These are phyloP conservation scores for Phyllosticta ampelicida DNA, from an alignment of 2,329 filamentous ascomycete genomes.

Conservation along the genomic window DNA sequence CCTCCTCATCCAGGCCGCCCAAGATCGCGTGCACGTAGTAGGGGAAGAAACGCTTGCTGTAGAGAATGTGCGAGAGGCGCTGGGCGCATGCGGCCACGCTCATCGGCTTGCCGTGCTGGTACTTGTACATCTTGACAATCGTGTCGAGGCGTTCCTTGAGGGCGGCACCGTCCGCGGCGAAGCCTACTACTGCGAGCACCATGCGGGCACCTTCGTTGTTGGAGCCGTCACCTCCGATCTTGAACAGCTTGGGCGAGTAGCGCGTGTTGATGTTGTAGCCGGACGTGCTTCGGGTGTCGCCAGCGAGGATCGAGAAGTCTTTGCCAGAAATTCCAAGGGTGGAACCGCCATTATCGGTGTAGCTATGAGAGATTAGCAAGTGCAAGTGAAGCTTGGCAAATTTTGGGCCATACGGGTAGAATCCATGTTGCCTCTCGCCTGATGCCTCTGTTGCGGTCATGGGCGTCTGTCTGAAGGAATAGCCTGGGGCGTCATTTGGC, in stretches of 20 bases:
- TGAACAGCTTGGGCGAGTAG: slow-evolving; percentile 91
- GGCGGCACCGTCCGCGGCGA: slow-evolving; percentile 87
- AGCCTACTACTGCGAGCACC: slow-evolving; percentile 87
- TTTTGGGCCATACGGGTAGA: slow-evolving; percentile 66
- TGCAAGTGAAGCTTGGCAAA: neutral
- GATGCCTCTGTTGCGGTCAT: slow-evolving; percentile 28
- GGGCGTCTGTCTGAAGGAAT: slow-evolving; percentile 48
- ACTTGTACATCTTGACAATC: slow-evolving; percentile 97
- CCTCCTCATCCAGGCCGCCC: slow-evolving; percentile 87
- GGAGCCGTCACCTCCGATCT: slow-evolving; percentile 82
- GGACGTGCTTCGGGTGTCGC: slow-evolving; percentile 89
- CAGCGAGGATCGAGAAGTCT: slow-evolving; percentile 92
- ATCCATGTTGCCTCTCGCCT: slow-evolving; percentile 59
- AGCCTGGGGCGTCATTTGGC: slow-evolving; percentile 44
- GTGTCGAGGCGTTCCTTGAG: slow-evolving; percentile 89
- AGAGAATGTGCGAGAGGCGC: slow-evolving; percentile 87
- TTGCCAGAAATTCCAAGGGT: slow-evolving; percentile 89
- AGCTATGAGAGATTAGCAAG: slow-evolving; percentile 42
- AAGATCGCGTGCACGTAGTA: slow-evolving; percentile 96
- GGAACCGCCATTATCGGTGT: slow-evolving; percentile 96
- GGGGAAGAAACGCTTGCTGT: slow-evolving; percentile 96
- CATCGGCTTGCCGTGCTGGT: slow-evolving; percentile 96
- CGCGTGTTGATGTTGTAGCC: slow-evolving; percentile 98
- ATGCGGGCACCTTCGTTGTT: slow-evolving; percentile 64
- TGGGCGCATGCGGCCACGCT: slow-evolving; percentile 89